Base-by-base conservation (phyloP, 2,329 filamentous ascomycete genomes). In the Akanthomyces dipterigenus region DNA sequence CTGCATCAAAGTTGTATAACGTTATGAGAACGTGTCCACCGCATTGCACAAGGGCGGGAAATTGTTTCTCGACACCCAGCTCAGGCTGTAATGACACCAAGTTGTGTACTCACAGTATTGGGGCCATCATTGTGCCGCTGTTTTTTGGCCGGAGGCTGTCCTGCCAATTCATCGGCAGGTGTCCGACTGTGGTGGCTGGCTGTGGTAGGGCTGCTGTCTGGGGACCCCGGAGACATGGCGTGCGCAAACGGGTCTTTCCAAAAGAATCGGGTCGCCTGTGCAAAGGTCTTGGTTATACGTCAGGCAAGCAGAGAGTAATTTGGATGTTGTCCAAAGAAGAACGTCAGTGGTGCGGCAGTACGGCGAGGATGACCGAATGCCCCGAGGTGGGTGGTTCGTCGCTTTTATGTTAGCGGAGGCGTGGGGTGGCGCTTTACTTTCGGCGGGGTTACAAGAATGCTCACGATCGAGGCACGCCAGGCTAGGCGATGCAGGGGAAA, bases 331-430 rank as follows among this genome's bases (percentile, higher is more conserved):
- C 43, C 20, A 18, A 24, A n/a, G 18, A 24, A 36, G 38, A 18
- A 26, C 28, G 49, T 46, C 38, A 60, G 49, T 60, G 57, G 28
- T 60, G 57, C 57, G 49, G 49, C 11, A 45, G 28, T 34, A 20
- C 58, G 58, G 58, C 31, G 50, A 61, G 18, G 6, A 12, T n/a
- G 58, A 49, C 58, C 58, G 58, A 55, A 42, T 6, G 20, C 58
- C 58, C 58, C 58, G 58, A 61, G 58, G 40, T 34, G 38, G 49
- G 26, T 28, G 40, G 34, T 54, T 20, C 28, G n/a, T 51, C 36
- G 49, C 18, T 58, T 42, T 50, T 24, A 20, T 59, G n/a, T 5
- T 38, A 6, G 18, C 55, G 20, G 20, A 42, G 55, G 14, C 8
- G 55, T 26, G 55, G 55, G 55, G 55, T 57, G 43, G 54, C 55